Base-by-base conservation (phyloP, 2,329 filamentous ascomycete species). In the Botrytis elliptica region DNA sequence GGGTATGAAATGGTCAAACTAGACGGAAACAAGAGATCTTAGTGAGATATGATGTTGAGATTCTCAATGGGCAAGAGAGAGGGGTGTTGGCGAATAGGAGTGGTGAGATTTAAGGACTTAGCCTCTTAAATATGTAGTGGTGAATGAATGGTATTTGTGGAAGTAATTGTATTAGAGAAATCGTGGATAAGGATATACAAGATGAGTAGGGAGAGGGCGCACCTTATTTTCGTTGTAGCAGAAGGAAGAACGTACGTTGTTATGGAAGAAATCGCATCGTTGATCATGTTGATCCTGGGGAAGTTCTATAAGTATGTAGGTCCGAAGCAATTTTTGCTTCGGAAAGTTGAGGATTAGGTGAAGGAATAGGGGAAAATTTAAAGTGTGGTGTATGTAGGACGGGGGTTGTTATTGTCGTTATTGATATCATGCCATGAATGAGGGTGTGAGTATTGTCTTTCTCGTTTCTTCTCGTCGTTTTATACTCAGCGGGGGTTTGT, bases 351-450 rank as follows among this genome's bases (percentile, higher is more conserved):
- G 18, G 20, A 44, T 42, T 1, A 4, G 40, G 40, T 16, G 40
- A 42, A 42, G 14, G 14, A 42, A 42, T 42, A 42, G 40, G 38
- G 9, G 38, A 40, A 12, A 40, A 40, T 40, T 40, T 40, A 14
- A 42, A 42, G 40, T 16, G 1, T 49, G 0, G 22, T 5, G 9
- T 52, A n/a, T 1, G 12, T 14, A 4, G 25, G 25, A 52, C 14
- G 49, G 25, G 2, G n/a, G 25, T 52, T 14, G 0, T 12, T n/a
- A 1, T 52, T n/a, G 22, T n/a, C 10, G 0, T 52, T 52, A 4
- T 52, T 52, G 10, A 52, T 52, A n/a, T 52, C 10, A 1, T 0
- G 9, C 20, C 9, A 25, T 10, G 1, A 12, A 10, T 12, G 46
- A n/a, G 9, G 22, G 46, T 52, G 4, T 1, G 46, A 52, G 46